Evolutionary conservation across 73 alveolate species (phyloP), one percentile per base, ranked within the genome.

Genomic region (Halteria grandinella): DNA sequence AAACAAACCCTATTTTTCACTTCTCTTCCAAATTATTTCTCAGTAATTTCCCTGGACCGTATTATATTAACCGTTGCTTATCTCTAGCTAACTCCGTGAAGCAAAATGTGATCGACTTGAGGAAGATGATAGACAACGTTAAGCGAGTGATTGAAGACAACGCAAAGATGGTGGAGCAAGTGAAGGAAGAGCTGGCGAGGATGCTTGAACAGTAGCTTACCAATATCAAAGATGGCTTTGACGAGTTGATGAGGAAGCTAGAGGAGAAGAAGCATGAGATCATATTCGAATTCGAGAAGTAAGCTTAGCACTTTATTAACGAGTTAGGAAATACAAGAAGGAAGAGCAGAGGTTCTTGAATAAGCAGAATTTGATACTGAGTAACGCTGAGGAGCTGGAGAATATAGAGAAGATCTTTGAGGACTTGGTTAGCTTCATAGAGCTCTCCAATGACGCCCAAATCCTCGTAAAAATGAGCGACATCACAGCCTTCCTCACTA

Each of bases 31-130:
- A n/a, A n/a, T n/a, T n/a, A n/a, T n/a, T n/a, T n/a, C n/a, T n/a
- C n/a, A n/a, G n/a, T n/a, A n/a, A n/a, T n/a, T n/a, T n/a, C n/a
- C n/a, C n/a, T n/a, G n/a, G n/a, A n/a, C n/a, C n/a, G 15, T 39
- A 11, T 39, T 14, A 11, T 39, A 14, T 11, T 39, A 39, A 39
- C 15, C 17, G 15, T 39, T 39, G 10, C 10, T 39, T 39, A 39
- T 29, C 14, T 47, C 8, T 52, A 71, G 87, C 92, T 11, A 79
- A 69, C 44, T 83, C 93, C 15, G 63, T 91, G 29, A 81, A 75
- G 79, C 76, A 91, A 58, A 91, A 87, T 44, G 85, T 91, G 64
- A 86, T 69, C 37, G 97, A 91, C 40, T 77, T 91, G 36, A 48
- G 89, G 55, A 87, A 87, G 55, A 87, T 87, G 88, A 70, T 87